A percentile compares a stretch with the other conserved stretches of the same genome.
phyloP scores from a whole-genome alignment of 2,329 filamentous ascomycete genomes.

The Cladosporium sphaerospermum region DNA sequence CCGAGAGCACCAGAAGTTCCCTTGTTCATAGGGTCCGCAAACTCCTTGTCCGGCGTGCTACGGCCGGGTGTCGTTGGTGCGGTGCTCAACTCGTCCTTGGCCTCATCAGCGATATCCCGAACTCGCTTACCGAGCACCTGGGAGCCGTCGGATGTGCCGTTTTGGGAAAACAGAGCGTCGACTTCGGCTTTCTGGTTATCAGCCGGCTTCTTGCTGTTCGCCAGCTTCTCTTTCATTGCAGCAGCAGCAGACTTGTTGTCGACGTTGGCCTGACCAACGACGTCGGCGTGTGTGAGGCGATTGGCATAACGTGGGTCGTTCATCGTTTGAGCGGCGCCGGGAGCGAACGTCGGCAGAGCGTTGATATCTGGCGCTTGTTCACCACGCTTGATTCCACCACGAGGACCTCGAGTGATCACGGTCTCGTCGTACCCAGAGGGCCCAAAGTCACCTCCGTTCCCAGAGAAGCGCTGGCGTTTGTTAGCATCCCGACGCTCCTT shows the following conservation, averaged over 20 bases:
- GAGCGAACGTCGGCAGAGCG: conserved; percentile 52
- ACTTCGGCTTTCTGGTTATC: conserved; percentile 26
- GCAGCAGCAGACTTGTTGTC: conserved; percentile 95
- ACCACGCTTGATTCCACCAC: conserved; percentile 28
- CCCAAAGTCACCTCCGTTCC: conserved; percentile 11
- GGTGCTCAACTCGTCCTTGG: conserved; percentile 27
- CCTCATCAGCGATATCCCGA: conserved; percentile 60
- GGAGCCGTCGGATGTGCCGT: conserved; percentile 27
- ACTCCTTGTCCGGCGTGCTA: conserved; percentile 45
- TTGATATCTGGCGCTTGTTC: conserved; percentile 32
- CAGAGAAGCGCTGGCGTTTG: conserved; percentile 27
- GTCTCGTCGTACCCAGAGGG: conserved; percentile 27
- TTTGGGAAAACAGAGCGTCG: conserved; percentile 22
- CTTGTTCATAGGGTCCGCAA: conserved; percentile 22
- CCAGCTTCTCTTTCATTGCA: conserved; percentile 73
- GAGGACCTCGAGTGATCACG: conserved; percentile 28
- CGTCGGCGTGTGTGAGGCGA: conserved; percentile 73
- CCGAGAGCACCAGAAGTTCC: conserved; percentile 29
- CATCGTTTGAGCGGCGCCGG: conserved; percentile 48
- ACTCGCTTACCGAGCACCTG: conserved; percentile 70
- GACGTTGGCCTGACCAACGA: conserved; percentile 63
- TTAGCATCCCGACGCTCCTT: conserved; percentile 48
- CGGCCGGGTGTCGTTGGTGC: conserved; percentile 49
- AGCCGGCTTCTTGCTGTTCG: conserved; percentile 38
- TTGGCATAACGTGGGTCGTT: conserved; percentile 43